Conservation (phyloP, 2,329 filamentous ascomycete genomes). For the Calonectria pseudoreteaudii region DNA sequence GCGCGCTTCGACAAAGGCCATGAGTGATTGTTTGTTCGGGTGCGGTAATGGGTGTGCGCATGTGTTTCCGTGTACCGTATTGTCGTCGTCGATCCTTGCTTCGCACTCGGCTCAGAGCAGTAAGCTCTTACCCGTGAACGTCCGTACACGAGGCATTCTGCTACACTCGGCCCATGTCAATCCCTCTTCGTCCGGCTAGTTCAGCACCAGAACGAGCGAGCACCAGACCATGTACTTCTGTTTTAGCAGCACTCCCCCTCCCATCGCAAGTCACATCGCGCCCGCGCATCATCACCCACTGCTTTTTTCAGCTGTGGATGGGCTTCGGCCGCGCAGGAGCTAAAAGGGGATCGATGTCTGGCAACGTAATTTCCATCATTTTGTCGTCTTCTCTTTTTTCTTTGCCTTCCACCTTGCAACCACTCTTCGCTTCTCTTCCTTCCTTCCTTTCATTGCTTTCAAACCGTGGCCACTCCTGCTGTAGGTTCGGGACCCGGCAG, state of each 20-base stretch:
- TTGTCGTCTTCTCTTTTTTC: background rate
- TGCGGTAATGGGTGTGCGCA: background rate
- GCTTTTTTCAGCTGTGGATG: background rate
- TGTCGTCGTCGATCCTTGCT: conserved; percentile 16
- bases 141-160: conserved; percentile 10
- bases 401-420: background rate
- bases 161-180: conserved; percentile 11
- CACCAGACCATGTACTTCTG: background rate
- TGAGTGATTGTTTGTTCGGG: background rate
- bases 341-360: background rate
- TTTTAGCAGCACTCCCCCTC: conserved; percentile 15
- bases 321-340: background rate
- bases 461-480: background rate
- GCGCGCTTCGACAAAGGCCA: background rate
- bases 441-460: background rate
- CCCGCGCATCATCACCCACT: background rate
- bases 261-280: conserved; percentile 2
- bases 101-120: conserved; percentile 3
- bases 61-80: conserved; percentile 7
- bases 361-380: background rate
- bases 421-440: background rate
- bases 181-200: conserved; percentile 17
- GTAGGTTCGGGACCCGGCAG: conserved; percentile 6
- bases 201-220: conserved; percentile 6
- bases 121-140: conserved; percentile 7